phyloP scores from a whole-genome alignment of 2,329 filamentous ascomycete species.

The Fusarium irregulare region DNA sequence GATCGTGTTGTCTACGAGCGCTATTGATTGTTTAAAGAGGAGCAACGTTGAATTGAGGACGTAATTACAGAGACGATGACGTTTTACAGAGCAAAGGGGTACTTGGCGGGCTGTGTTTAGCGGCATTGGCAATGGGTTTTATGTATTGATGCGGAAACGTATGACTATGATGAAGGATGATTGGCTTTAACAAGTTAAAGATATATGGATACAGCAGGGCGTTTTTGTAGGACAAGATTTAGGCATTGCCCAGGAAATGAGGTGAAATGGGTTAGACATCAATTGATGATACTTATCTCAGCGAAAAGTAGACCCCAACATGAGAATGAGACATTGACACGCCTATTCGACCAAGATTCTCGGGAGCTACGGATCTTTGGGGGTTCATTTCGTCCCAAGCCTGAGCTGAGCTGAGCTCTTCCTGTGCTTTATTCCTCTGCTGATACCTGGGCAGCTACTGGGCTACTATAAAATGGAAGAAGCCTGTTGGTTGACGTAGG shows the following conservation, averaged over 20 bases:
- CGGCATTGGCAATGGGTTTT: slow-evolving; percentile 33
- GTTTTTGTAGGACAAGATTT: slow-evolving; percentile 13
- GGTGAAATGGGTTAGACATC: slow-evolving; percentile 1
- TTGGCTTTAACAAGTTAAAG: slow-evolving; percentile 2
- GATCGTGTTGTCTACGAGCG: slow-evolving; percentile 46
- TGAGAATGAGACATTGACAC: not conserved
- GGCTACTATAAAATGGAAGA: not conserved
- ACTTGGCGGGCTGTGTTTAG: slow-evolving; percentile 30
- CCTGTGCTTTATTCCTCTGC: not conserved
- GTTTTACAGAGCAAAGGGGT: slow-evolving; percentile 16
- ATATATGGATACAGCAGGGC: slow-evolving; percentile 17
- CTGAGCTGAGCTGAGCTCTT: not conserved
- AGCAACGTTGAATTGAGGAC: not conserved
- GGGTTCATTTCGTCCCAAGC: not conserved
- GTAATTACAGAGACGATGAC: slow-evolving; percentile 23
- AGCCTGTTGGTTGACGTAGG: slow-evolving; percentile 20
- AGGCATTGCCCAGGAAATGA: slow-evolving; percentile 4
- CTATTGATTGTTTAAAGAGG: slow-evolving; percentile 11
- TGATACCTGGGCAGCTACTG: not conserved
- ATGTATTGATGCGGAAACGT: slow-evolving; percentile 23
- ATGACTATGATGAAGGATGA: slow-evolving; percentile 7
- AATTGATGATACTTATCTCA: not conserved
- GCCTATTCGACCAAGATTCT: slow-evolving; percentile 7
- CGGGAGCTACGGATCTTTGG: slow-evolving; percentile 34
- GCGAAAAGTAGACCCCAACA: not conserved